Evolutionary conservation across 331 rosid genomes (phyloP), one percentile per base, ranked within the genome.

Genomic region (Pyracantha coccinea): DNA sequence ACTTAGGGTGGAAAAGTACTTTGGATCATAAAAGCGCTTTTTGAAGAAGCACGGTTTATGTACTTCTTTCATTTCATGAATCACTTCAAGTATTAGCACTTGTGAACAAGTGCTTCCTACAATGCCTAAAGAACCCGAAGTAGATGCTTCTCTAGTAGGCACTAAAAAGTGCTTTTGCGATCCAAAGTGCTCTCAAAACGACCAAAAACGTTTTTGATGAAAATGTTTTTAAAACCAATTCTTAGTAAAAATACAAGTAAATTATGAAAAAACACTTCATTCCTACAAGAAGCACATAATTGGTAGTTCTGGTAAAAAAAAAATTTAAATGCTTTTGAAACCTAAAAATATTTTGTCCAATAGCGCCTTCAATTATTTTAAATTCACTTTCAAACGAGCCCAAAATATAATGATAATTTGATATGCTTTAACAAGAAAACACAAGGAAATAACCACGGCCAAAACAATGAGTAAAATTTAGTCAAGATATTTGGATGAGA

Each of bases 301-400:
- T 35, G 12, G 1, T 2, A 12, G 0, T 35, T 35, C 0, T 35
- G 8, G 44, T 4, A 9, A 0, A 0, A 38, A 38, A 38, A 13
- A 13, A 38, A 9, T 38, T 38, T 38, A 38, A 38, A 4, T 38
- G 4, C 0, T 38, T 38, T 9, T 35, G 4, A 35, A 9, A 35
- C 4, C 13, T 13, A 38, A 27, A 38, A 35, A 35, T 9, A 8
- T 35, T 38, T 38, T 38, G 13, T 38, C 13, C 44, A 35, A 0
- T 0, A 2, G 0, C 1, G 0, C 12, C 8, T 35, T 35, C 44
- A 35, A 0, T 35, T 1, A 35, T 35, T 35, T 35, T 35, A 35
- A 35, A 35, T 2, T 0, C 4, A 38, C 44, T 38, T 38, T 4
- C 44, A 10, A 38, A 38, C 13, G 4, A 35, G 4, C 44, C 13